phyloP scores from a whole-genome alignment of 495 filamentous ascomycete genomes.

The Wilcoxina mikolae region DNA sequence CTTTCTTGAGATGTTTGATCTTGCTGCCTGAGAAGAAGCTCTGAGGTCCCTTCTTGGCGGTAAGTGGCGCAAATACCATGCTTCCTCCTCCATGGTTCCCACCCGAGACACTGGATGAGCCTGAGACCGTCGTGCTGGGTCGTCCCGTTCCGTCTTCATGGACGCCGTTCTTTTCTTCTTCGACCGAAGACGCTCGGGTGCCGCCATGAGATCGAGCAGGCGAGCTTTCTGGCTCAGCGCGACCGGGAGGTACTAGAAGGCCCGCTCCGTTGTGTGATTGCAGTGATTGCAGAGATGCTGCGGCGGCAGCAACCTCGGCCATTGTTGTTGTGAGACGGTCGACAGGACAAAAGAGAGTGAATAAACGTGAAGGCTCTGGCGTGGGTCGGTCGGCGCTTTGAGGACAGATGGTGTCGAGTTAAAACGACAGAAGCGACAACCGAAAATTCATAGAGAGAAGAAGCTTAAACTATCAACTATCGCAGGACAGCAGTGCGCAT shows the following conservation, averaged over 20 bases:
- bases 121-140: slow-evolving; percentile 3
- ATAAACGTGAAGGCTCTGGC: too few species aligned
- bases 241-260: not conserved
- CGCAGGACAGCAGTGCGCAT: not conserved
- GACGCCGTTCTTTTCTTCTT: not conserved
- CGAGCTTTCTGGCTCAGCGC: not conserved
- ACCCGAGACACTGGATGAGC: slow-evolving; percentile 5
- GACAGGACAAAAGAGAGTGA: not conserved
- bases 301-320: not conserved
- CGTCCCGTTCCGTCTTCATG: not conserved
- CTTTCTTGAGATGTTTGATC: slow-evolving; percentile 90
- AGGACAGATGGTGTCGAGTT: too few species aligned
- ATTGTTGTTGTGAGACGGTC: slow-evolving; percentile 1
- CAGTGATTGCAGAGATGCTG: not conserved
- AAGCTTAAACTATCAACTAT: not conserved
- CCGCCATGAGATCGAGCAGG: not conserved
- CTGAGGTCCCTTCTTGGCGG: slow-evolving; percentile 7
- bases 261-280: not conserved
- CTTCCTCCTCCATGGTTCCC: not conserved
- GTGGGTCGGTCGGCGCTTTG: too few species aligned
- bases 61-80: not conserved
- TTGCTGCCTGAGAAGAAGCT: slow-evolving; percentile 34
- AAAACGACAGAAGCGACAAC: too few species aligned
- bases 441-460: not conserved
- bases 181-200: slow-evolving; percentile 2